Evolutionary conservation across 2,329 filamentous ascomycete genomes (phyloP).

Genomic region (Rhynchosporium graminicola): DNA sequence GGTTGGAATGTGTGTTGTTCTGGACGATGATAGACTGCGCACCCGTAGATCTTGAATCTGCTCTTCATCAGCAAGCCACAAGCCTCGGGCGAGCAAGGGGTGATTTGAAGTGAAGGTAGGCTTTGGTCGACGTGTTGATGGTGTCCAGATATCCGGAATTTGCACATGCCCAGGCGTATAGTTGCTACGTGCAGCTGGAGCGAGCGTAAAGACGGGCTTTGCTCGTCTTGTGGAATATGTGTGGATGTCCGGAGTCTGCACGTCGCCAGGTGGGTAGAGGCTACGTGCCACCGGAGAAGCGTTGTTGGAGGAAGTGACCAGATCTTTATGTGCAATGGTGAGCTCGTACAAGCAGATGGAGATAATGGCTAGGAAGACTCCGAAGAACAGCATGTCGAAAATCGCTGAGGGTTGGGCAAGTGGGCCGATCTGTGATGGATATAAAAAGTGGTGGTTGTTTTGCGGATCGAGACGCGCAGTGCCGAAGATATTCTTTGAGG

Average conservation of each 20-base stretch:
- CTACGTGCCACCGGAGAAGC: neutral
- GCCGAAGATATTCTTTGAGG: neutral
- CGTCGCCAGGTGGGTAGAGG: neutral
- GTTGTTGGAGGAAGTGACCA: neutral
- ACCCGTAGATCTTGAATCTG: no score
- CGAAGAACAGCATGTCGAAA: neutral
- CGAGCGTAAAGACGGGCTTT: neutral
- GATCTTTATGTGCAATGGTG: neutral
- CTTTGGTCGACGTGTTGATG: no score
- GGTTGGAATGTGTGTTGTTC: no score
- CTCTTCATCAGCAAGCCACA: no score
- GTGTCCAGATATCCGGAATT: no score
- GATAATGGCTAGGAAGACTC: neutral
- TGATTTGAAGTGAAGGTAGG: no score
- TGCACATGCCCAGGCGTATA: no score
- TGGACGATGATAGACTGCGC: no score
- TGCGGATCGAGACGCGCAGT: neutral
- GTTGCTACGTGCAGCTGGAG: no score
- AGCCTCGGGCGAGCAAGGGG: no score
- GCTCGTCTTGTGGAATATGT: neutral
- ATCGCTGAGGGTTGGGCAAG: no score
- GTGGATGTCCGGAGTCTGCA: no score
- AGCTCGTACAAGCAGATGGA: neutral
- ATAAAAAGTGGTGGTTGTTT: neutral
- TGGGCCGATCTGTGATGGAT: neutral